phyloP scores from a whole-genome alignment of 345 rosid genomes.

The Rubroshorea leprosula region DNA sequence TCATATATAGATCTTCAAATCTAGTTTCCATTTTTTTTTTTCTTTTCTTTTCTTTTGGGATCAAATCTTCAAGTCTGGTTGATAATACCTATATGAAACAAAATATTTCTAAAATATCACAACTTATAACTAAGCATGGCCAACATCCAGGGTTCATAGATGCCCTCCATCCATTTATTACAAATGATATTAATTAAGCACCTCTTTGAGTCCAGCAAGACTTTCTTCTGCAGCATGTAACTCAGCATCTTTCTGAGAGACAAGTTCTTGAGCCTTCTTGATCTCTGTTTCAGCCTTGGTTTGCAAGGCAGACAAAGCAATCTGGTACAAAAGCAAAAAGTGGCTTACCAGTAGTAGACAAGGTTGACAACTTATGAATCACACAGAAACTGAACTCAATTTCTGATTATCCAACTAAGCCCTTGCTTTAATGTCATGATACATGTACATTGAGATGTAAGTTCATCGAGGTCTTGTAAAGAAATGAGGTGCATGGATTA shows the following conservation, averaged over 20 bases:
- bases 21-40: too few species aligned
- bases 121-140: not conserved
- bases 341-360: not conserved
- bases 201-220: slow-evolving; percentile 84
- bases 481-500: not conserved
- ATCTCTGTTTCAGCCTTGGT: slow-evolving; percentile 69
- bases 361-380: not conserved
- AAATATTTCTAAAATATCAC: too few species aligned
- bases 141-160: not conserved
- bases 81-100: too few species aligned
- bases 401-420: not conserved
- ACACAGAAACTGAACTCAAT: not conserved
- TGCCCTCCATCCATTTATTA: too few species aligned
- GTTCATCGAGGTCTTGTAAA: not conserved
- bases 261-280: slow-evolving; percentile 56
- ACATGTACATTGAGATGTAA: not conserved
- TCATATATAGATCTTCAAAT: not conserved
- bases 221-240: slow-evolving; percentile 72
- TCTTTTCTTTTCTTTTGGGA: too few species aligned
- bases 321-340: slow-evolving; percentile 28
- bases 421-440: not conserved
- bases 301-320: slow-evolving; percentile 62
- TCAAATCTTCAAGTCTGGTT: too few species aligned
- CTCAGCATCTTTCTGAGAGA: slow-evolving; percentile 71
- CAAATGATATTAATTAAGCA: slow-evolving; percentile 13